Evolutionary conservation across 2,329 filamentous ascomycete genomes (phyloP), one percentile per base, ranked within the genome.

Genomic region (Daldinia eschscholtzii): DNA sequence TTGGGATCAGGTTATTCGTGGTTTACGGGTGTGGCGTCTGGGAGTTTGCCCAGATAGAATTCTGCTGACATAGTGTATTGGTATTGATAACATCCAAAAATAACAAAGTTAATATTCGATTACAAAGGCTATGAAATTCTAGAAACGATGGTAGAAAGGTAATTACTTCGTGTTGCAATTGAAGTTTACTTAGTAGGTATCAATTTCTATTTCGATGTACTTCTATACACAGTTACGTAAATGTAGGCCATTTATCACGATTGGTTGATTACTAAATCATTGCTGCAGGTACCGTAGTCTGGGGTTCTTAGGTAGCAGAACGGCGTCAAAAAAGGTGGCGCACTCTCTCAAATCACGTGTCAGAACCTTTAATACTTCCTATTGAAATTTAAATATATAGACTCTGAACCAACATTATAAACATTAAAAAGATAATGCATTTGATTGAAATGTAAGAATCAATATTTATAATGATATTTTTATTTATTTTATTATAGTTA

Each of bases 21-120:
- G 39, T 37, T 44, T 44, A 9, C 26, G 13, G 60, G 46, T 12
- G 52, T 58, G 55, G 61, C 46, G 61, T 59, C 55, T 1, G 15
- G 44, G 44, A 33, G 30, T 30, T 41, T 23, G 5, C 41, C 35
- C 18, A 37, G 33, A 9, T 33, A 9, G 39, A 13, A 13, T 44
- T 9, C 15, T 35, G 10, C 7, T 33, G 30, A 33, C 30, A 33
- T 9, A 13, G 13, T 23, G 9, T 13, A 42, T 13, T 3, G 9
- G 42, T 15, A 37, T 37, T 55, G 33, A 57, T 20, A 18, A 2
- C n/a, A 30, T 44, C 15, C 15, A 18, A 39, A 39, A 39, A 3
- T 39, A 20, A 30, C 26, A 50, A 50, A 33, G 1, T 50, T 50
- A 50, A 30, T 50, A 50, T 30, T 50, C 6, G n/a, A 7, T 4